Conservation (phyloP, 805 yeast species). For the Lachancea dasiensis region DNA sequence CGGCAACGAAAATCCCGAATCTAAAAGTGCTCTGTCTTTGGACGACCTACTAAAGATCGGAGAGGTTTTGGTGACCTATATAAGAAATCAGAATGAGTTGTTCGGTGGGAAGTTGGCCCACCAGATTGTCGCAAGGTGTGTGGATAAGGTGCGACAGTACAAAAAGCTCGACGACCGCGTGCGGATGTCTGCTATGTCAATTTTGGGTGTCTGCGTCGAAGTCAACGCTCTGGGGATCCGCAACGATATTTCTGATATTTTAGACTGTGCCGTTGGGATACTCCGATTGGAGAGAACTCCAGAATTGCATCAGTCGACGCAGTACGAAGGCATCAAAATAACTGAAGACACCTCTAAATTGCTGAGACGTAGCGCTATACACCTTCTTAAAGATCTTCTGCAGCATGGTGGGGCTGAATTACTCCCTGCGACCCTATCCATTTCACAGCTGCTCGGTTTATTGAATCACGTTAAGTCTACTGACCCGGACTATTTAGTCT, state of each 20-base stretch:
- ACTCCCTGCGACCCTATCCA: constrained; percentile 43
- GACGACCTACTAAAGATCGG: constrained; percentile 78
- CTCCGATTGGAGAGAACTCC: constrained; percentile 48
- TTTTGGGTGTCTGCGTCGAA: constrained; percentile 67
- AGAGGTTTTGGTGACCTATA: constrained; percentile 63
- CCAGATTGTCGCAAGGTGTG: constrained; percentile 38
- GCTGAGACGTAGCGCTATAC: constrained; percentile 71
- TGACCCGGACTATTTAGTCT: constrained; percentile 51
- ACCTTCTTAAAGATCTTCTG: constrained; percentile 56
- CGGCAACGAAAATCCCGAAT: constrained; percentile 20
- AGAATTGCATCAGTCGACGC: too few relatives aligned
- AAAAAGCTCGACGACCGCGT: constrained; percentile 47
- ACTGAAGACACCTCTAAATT: constrained; percentile 35
- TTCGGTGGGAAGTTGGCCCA: constrained; percentile 42
- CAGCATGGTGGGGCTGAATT: constrained; percentile 42
- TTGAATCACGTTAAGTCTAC: constrained; percentile 42
- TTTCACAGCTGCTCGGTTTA: constrained; percentile 36
- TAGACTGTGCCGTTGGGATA: constrained; percentile 76
- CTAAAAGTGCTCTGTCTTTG: constrained; percentile 27
- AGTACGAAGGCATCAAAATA: too few relatives aligned
- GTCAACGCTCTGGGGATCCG: constrained; percentile 49
- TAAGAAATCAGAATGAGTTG: constrained; percentile 44
- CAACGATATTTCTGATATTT: constrained; percentile 44
- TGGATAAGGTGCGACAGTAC: constrained; percentile 36
- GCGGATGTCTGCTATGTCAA: constrained; percentile 82